Conservation (phyloP, 2,329 filamentous ascomycete genomes). For the Aspergillus neotritici region DNA sequence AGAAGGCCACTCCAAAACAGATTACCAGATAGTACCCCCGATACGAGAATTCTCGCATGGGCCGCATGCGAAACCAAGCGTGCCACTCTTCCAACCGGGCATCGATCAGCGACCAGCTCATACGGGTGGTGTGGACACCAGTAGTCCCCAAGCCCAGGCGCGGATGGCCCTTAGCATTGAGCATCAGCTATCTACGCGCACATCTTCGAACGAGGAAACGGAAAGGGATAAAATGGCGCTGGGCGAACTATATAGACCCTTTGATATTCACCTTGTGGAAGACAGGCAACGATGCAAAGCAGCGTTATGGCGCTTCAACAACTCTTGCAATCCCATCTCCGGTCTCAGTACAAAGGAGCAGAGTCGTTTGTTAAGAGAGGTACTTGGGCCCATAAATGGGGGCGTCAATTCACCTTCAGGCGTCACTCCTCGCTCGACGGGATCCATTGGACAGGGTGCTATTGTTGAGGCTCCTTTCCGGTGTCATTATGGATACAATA, state of each 20-base stretch:
- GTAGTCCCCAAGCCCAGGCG: slow-evolving; percentile 39
- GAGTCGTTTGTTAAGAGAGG: slow-evolving; percentile 34
- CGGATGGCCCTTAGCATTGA: slow-evolving; percentile 41
- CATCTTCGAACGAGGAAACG: slow-evolving; percentile 46
- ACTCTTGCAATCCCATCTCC: slow-evolving; percentile 67
- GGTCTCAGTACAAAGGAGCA: slow-evolving; percentile 56
- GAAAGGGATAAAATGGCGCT: slow-evolving; percentile 89
- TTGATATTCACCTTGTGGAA: slow-evolving; percentile 67
- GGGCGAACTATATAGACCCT: slow-evolving; percentile 73
- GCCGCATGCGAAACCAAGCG: slow-evolving; percentile 30
- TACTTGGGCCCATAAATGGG: slow-evolving; percentile 31
- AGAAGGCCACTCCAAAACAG: slow-evolving; percentile 32
- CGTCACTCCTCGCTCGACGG: slow-evolving; percentile 47
- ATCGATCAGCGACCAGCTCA: slow-evolving; percentile 36
- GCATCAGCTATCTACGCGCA: slow-evolving; percentile 35
- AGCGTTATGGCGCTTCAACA: slow-evolving; percentile 82
- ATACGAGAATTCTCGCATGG: slow-evolving; percentile 37
- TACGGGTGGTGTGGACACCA: slow-evolving; percentile 31
- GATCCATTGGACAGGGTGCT: slow-evolving; percentile 68
- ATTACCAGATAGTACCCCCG: slow-evolving; percentile 38
- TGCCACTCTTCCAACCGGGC: slow-evolving; percentile 33
- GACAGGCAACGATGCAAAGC: slow-evolving; percentile 80
- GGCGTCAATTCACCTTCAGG: slow-evolving; percentile 46
- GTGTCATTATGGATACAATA: slow-evolving; percentile 95
- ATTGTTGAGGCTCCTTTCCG: slow-evolving; percentile 82